A percentile compares a stretch with the other conserved stretches of the same genome.
These are phyloP conservation scores for Sarcodon sp. DNA, from an alignment of 768 basidiomycete species.

Conservation along the genomic window DNA sequence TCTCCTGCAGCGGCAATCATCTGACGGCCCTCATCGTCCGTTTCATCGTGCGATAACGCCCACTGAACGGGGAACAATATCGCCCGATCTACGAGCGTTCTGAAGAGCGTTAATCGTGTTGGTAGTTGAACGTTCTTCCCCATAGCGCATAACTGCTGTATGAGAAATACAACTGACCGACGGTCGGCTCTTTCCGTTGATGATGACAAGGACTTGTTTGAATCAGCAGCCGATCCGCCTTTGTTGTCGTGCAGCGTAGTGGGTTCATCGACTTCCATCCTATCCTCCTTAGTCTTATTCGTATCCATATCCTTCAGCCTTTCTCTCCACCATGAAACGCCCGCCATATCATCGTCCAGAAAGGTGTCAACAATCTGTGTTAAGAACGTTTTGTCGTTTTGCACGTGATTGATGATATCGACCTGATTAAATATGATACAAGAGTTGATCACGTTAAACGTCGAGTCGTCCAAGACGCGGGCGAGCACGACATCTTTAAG, in stretches of 20 bases:
- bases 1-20: constrained; percentile 82
- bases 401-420: constrained; percentile 89
- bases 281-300: constrained; percentile 9
- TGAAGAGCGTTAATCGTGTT: constrained; percentile 75
- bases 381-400: constrained; percentile 64
- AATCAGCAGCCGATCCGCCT: not conserved
- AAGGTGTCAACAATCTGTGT: constrained; percentile 67
- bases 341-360: constrained; percentile 51
- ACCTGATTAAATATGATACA: constrained; percentile 99
- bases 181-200: constrained; percentile 27
- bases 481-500: constrained; percentile 98
- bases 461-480: constrained; percentile 88
- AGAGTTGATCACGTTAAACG: constrained; percentile 93
- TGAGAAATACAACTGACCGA: constrained; percentile 71
- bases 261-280: constrained; percentile 16
- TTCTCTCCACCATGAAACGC: constrained; percentile 7
- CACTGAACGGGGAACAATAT: constrained; percentile 87
- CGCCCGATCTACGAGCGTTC: constrained; percentile 77
- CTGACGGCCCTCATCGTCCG: constrained; percentile 27
- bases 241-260: not conserved
- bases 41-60: constrained; percentile 67
- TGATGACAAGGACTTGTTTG: constrained; percentile 18
- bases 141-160: constrained; percentile 91
- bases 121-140: constrained; percentile 94
- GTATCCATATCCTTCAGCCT: constrained; percentile 12